Base-by-base conservation (phyloP, 345 rosid species). In the Cochlearia excelsa region DNA sequence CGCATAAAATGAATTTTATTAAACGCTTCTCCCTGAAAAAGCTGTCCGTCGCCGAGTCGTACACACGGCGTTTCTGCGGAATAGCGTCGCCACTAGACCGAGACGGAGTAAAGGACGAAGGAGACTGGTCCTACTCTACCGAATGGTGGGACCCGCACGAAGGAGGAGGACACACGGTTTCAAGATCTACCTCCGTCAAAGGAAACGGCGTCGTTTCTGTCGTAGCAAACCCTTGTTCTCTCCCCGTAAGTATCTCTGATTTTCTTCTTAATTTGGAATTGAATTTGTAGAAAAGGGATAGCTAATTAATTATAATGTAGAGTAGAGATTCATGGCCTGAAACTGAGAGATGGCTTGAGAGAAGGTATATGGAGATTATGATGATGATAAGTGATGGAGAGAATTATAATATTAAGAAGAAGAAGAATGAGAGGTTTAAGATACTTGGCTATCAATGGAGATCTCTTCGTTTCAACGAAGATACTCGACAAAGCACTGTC, bases 141-240 rank as follows among this genome's bases (percentile, higher is more conserved):
- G 98, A 92, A 70, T 92, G 97, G 98, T 86, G 91, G 95, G 86
- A 84, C 9, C 70, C 83, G 40, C 63, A 67, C 2, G 66, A 75
- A 64, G 70, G 55, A 64, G 70, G 55, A 3, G 79, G 77, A 28
- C 62, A 77, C 63, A 73, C 78, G 2, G 72, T 88, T 51, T 60
- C 86, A 65, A 85, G 79, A 38, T 57, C 79, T 2, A 54, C 62
- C 44, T 92, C 98, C 11, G 64, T 16, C 4, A 30, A 76, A 28
- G 98, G 96, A 43, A 88, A 88, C 69, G 97, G 98, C 73, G 55
- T 80, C 68, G 86, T 92, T 41, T 92, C 98, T 0, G 93, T 92
- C 27, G 68, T 80, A 26, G 78, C 93, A 0, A 76, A 77, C 51
- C 89, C 96, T 67, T 75, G 84, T 65, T 92, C 98, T 30, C 75